A percentile compares a stretch with the other conserved stretches of the same genome.
These are phyloP conservation scores for Barnettozyma sp. DNA, from an alignment of 805 yeast genomes.

Conservation along the genomic window DNA sequence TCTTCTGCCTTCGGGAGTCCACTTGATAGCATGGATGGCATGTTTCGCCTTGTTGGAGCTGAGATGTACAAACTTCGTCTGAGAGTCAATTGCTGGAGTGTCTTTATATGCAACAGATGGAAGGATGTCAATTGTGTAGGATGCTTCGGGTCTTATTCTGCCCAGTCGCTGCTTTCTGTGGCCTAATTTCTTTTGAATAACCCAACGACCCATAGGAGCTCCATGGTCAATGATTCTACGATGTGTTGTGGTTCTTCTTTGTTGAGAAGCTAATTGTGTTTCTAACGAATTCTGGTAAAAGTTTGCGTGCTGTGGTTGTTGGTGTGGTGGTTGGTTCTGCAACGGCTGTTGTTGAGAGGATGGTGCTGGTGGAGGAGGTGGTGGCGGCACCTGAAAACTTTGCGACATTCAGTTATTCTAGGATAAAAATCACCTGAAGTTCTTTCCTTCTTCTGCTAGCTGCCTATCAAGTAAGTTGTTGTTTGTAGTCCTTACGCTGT, in stretches of 20 bases:
- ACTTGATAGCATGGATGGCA: conserved; percentile 79
- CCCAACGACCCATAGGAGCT: conserved; percentile 63
- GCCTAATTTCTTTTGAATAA: conserved; percentile 38
- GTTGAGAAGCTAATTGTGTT: conserved; percentile 32
- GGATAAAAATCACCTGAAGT: too few species aligned
- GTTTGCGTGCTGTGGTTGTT: background rate
- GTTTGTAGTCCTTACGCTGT: too few species aligned
- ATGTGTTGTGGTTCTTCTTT: conserved; percentile 42
- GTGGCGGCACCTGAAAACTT: too few species aligned
- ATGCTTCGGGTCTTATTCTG: conserved; percentile 58
- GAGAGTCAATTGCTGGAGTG: conserved; percentile 53
- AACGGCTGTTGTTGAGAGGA: too few species aligned
- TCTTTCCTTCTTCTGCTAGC: too few species aligned
- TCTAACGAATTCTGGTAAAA: conserved; percentile 23
- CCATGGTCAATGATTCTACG: conserved; percentile 77
- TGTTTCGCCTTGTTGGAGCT: conserved; percentile 89
- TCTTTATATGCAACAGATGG: conserved; percentile 57
- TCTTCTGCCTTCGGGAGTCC: conserved; percentile 97
- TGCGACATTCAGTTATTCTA: too few species aligned
- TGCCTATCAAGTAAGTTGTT: too few species aligned
- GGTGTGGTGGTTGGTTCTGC: background rate
- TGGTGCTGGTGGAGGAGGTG: too few species aligned
- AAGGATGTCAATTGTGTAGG: conserved; percentile 53
- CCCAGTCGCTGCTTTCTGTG: conserved; percentile 40
- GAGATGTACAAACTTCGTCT: conserved; percentile 81